phyloP scores from a whole-genome alignment of 345 rosid species.

The Camelina sativa region DNA sequence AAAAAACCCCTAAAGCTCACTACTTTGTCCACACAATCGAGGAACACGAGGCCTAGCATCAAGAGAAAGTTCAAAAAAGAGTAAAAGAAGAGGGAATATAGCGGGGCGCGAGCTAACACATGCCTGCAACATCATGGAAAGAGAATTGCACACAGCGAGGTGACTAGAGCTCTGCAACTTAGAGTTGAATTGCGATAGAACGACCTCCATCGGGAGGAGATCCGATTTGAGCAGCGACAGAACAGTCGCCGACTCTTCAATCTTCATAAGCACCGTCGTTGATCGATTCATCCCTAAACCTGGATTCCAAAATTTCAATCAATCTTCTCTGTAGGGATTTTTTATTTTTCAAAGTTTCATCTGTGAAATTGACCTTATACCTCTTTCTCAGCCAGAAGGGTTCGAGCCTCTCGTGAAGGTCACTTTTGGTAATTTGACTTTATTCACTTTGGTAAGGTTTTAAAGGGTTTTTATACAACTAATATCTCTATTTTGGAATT shows the following conservation, averaged over 20 bases:
- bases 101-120: not conserved
- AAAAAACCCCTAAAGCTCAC: slow-evolving; percentile 19
- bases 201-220: slow-evolving; percentile 57
- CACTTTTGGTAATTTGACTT: not conserved
- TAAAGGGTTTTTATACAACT: not conserved
- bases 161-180: slow-evolving; percentile 50
- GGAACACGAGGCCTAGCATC: not conserved
- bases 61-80: not conserved
- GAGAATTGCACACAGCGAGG: slow-evolving; percentile 63
- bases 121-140: slow-evolving; percentile 64
- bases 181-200: slow-evolving; percentile 62
- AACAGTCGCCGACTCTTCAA: slow-evolving; percentile 58
- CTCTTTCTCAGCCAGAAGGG: slow-evolving; percentile 32
- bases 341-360: slow-evolving; percentile 18
- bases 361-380: slow-evolving; percentile 2
- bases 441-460: not conserved
- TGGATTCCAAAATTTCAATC: slow-evolving; percentile 26
- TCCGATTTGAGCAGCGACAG: slow-evolving; percentile 58
- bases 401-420: not conserved
- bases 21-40: not conserved
- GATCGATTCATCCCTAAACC: slow-evolving; percentile 37
- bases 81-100: not conserved
- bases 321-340: not conserved
- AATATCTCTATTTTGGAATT: not conserved
- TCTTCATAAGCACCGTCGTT: slow-evolving; percentile 45